Percentiles rank a stretch among this genome's conserved stretches.
phyloP scores from a whole-genome alignment of 768 basidiomycete species.

The Rhodosporidiobolus sp. region DNA sequence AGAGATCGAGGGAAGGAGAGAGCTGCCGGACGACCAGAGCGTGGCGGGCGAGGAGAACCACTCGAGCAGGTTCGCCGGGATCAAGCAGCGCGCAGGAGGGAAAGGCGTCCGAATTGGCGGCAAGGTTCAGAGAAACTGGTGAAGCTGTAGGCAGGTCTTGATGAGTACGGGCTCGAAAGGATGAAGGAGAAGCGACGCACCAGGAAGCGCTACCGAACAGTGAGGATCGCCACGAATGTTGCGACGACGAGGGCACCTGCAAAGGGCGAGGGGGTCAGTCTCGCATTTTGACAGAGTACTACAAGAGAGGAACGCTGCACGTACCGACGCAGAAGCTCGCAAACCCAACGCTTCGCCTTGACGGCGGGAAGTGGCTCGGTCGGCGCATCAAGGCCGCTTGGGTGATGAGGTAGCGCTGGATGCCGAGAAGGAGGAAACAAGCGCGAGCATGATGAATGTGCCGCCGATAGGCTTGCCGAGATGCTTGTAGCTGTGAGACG shows the following conservation, averaged over 20 bases:
- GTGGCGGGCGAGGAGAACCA: too few species aligned
- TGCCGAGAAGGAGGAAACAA: too few species aligned
- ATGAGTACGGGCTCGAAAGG: too few species aligned
- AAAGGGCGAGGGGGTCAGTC: not conserved
- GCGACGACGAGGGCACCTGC: slow-evolving; percentile 12
- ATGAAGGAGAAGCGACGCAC: too few species aligned
- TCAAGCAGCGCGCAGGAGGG: too few species aligned
- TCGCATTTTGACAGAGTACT: not conserved
- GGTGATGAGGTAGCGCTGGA: slow-evolving; percentile 18
- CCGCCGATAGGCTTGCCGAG: slow-evolving; percentile 33
- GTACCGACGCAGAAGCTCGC: slow-evolving; percentile 17
- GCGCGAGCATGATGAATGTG: slow-evolving; percentile 28
- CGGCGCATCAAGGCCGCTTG: slow-evolving; percentile 16
- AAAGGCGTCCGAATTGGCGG: too few species aligned
- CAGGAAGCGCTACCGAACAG: not conserved
- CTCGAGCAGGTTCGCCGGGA: too few species aligned
- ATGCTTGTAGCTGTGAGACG: too few species aligned
- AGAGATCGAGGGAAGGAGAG: too few species aligned
- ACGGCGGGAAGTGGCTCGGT: slow-evolving; percentile 32
- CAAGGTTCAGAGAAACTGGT: too few species aligned
- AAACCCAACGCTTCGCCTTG: slow-evolving; percentile 20
- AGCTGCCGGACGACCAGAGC: too few species aligned
- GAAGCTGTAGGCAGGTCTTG: too few species aligned
- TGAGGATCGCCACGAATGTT: slow-evolving; percentile 4
- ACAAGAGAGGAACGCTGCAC: not conserved